Conservation (phyloP, 768 basidiomycete genomes). For the Phanerochaete sordida region DNA sequence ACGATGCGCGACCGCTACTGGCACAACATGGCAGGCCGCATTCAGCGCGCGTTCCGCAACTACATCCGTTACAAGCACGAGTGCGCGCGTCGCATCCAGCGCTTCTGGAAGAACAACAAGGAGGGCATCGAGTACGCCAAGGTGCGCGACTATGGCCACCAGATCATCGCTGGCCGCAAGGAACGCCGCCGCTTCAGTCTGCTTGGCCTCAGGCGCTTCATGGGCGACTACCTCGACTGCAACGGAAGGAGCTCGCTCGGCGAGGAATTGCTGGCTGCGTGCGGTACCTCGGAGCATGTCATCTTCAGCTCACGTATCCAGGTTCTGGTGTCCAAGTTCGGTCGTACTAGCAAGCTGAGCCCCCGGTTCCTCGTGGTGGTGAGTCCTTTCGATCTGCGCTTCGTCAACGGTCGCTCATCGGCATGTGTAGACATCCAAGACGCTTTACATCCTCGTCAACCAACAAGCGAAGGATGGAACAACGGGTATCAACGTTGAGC, state of each 20-base stretch:
- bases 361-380: conserved; percentile 91
- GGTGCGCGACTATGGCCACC: conserved; percentile 91
- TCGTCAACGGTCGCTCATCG: neutral
- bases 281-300: conserved; percentile 71
- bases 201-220: conserved; percentile 89
- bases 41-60: conserved; percentile 94
- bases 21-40: conserved; percentile 99
- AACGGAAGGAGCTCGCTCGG: conserved; percentile 80
- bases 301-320: conserved; percentile 83
- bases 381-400: conserved; percentile 28
- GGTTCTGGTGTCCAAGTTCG: conserved; percentile 78
- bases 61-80: conserved; percentile 95
- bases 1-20: conserved; percentile 99
- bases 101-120: conserved; percentile 99
- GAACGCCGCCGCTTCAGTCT: conserved; percentile 92
- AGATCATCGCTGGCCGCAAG: conserved; percentile 86
- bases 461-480: conserved; percentile 60
- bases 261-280: conserved; percentile 66
- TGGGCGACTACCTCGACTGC: conserved; percentile 94
- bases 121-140: conserved; percentile 87
- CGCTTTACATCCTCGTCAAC: conserved; percentile 68
- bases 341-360: conserved; percentile 85
- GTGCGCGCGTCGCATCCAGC: conserved; percentile 90
- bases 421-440: conserved; percentile 68
- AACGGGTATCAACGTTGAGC: conserved; percentile 58